Evolutionary conservation across 495 filamentous ascomycete genomes (phyloP).

Genomic region (Jackrogersella multiformis): DNA sequence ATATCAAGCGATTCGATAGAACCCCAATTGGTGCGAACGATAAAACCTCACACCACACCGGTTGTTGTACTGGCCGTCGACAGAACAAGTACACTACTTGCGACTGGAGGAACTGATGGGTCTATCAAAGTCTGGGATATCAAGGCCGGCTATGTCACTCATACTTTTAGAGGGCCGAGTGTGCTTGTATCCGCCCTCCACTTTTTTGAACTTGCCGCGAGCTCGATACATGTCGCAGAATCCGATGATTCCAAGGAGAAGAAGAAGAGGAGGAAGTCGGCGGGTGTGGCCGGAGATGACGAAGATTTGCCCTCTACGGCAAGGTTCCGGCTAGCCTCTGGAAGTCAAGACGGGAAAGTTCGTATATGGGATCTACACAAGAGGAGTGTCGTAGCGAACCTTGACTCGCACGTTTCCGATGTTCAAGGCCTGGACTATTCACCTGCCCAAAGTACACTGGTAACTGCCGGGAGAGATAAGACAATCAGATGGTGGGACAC

Average conservation of each 20-base stretch:
- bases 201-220: constrained; percentile 80
- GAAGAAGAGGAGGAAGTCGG: constrained; percentile 55
- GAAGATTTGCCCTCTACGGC: constrained; percentile 55
- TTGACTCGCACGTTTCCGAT: constrained; percentile 93
- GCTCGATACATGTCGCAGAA: constrained; percentile 45
- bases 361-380: constrained; percentile 91
- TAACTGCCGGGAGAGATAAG: constrained; percentile 94
- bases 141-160: constrained; percentile 85
- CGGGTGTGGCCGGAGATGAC: constrained; percentile 55
- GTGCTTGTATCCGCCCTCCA: constrained; percentile 88
- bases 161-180: constrained; percentile 92
- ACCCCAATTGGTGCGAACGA: constrained; percentile 73
- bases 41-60: constrained; percentile 91
- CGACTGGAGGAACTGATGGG: constrained; percentile 91
- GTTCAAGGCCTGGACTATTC: constrained; percentile 87
- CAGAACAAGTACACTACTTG: constrained; percentile 85
- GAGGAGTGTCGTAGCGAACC: constrained; percentile 75
- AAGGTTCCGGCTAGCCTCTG: constrained; percentile 82
- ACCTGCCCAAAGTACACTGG: constrained; percentile 71
- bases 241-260: constrained; percentile 45
- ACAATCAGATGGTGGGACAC: constrained; percentile 92
- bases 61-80: constrained; percentile 87
- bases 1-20: constrained; percentile 64
- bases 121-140: constrained; percentile 98
- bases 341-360: constrained; percentile 90